phyloP scores from a whole-genome alignment of 2,329 filamentous ascomycete species.

The Setomelanomma holmii region DNA sequence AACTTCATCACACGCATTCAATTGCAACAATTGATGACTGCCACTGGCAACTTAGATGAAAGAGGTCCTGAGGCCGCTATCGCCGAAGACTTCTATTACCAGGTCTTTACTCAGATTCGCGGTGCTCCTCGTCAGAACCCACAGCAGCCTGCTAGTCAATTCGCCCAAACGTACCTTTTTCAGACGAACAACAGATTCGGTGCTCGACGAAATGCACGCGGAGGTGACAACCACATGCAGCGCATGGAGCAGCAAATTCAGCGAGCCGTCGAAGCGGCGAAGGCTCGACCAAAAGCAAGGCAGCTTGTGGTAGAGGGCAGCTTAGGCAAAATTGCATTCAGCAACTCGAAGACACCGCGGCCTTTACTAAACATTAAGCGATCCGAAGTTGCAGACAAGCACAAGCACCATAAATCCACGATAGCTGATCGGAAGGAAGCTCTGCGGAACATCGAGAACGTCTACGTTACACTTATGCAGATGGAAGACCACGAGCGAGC shows the following conservation, averaged over 20 bases:
- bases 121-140: conserved; percentile 89
- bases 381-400: conserved; percentile 68
- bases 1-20: conserved; percentile 99
- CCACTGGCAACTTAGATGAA: conserved; percentile 86
- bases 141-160: conserved; percentile 91
- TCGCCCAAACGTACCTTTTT: conserved; percentile 96
- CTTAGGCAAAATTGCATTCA: conserved; percentile 97
- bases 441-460: conserved; percentile 83
- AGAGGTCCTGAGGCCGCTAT: conserved; percentile 80
- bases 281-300: conserved; percentile 97
- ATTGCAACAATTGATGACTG: conserved; percentile 91
- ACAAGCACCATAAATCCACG: conserved; percentile 56
- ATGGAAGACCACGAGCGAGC: conserved; percentile 91
- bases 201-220: conserved; percentile 77
- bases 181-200: conserved; percentile 88
- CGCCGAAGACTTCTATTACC: conserved; percentile 96
- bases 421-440: conserved; percentile 80
- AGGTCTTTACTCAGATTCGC: conserved; percentile 94
- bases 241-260: conserved; percentile 99
- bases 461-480: conserved; percentile 88
- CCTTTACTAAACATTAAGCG: conserved; percentile 95
- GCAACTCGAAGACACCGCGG: conserved; percentile 97
- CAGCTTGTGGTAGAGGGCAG: conserved; percentile 96
- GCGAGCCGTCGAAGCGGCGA: conserved; percentile 93
- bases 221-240: conserved; percentile 95